A percentile compares a stretch with the other conserved stretches of the same genome.
phyloP scores from a whole-genome alignment of 2,329 filamentous ascomycete species.

The Aspergillus chevalieri region DNA sequence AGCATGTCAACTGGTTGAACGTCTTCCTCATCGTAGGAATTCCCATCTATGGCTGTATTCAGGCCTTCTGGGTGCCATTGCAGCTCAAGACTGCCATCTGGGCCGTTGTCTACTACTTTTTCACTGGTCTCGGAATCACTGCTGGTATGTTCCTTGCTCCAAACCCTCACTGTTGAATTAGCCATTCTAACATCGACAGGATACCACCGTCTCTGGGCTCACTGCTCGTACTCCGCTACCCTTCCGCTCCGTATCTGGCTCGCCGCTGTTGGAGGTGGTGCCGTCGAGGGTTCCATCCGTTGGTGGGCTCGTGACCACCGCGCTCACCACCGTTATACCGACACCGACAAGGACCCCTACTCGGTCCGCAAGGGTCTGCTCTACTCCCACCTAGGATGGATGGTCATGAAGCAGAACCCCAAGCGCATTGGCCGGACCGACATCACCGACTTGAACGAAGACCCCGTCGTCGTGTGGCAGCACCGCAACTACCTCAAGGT shows the following conservation, averaged over 20 bases:
- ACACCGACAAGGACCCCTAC: slow-evolving; percentile 88
- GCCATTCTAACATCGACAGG: slow-evolving; percentile 34
- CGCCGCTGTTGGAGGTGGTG: slow-evolving; percentile 72
- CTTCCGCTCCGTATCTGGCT: slow-evolving; percentile 75
- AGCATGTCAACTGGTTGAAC: slow-evolving; percentile 93
- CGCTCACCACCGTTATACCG: slow-evolving; percentile 85
- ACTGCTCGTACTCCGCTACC: slow-evolving; percentile 73
- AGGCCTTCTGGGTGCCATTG: slow-evolving; percentile 72
- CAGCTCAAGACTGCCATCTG: slow-evolving; percentile 66
- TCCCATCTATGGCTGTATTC: slow-evolving; percentile 66
- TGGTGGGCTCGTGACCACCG: slow-evolving; percentile 88
- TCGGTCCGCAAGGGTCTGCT: slow-evolving; percentile 81
- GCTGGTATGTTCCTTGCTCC: slow-evolving; percentile 51
- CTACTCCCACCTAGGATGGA: slow-evolving; percentile 83
- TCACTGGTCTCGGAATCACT: slow-evolving; percentile 73
- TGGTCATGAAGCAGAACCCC: slow-evolving; percentile 89
- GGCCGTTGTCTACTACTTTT: slow-evolving; percentile 74
- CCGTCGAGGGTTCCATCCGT: slow-evolving; percentile 76
- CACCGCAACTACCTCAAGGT: slow-evolving; percentile 80
- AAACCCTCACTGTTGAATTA: no score
- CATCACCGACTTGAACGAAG: slow-evolving; percentile 81
- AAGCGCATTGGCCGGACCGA: slow-evolving; percentile 83
- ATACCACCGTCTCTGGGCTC: slow-evolving; percentile 80
- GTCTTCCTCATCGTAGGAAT: slow-evolving; percentile 72
- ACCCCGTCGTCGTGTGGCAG: slow-evolving; percentile 79